Evolutionary conservation across 371 early-diverging fungal species (phyloP), one percentile per base, ranked within the genome.

Genomic region (Mortierella polycephala): DNA sequence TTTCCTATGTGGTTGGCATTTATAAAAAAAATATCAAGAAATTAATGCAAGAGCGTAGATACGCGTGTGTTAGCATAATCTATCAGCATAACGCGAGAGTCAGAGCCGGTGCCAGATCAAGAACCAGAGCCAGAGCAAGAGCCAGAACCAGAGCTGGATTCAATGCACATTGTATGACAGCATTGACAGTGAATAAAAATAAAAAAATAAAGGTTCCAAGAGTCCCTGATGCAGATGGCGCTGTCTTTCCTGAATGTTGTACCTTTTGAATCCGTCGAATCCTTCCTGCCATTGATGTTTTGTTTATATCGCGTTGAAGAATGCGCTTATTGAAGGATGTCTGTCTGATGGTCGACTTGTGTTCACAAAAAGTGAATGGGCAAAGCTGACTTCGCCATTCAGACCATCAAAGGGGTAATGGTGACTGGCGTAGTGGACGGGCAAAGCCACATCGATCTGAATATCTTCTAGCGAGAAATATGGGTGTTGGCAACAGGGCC

Each of bases 261-360:
- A 77, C 79, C 65, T 77, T 77, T 59, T 77, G 79, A 58, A 77
- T 77, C 46, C 79, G 57, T 50, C 79, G 69, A 18, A 72, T 55
- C 42, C 79, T 64, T 50, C 72, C 72, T 7, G 79, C 64, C 79
- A 77, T 77, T n/a, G 39, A 37, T 61, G 44, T 18, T 9, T 18
- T 40, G 41, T 54, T 6, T n/a, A 44, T 13, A 40, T 30, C 30
- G 30, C 30, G 30, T 14, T 16, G 18, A 18, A 59, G 2, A 46
- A 18, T 45, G 23, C 16, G 16, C 8, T 20, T 10, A 18, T 2
- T 30, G 30, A 30, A 30, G 30, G 4, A 30, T 30, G 30, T 30
- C 30, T 30, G 30, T 30, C 30, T 30, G 30, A 30, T 30, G 30
- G 30, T 30, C n/a, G n/a, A n/a, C n/a, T n/a, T n/a, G n/a, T n/a